These are phyloP conservation scores for Sapria himalayana DNA, from an alignment of 345 rosid genomes.

Conservation along the genomic window DNA sequence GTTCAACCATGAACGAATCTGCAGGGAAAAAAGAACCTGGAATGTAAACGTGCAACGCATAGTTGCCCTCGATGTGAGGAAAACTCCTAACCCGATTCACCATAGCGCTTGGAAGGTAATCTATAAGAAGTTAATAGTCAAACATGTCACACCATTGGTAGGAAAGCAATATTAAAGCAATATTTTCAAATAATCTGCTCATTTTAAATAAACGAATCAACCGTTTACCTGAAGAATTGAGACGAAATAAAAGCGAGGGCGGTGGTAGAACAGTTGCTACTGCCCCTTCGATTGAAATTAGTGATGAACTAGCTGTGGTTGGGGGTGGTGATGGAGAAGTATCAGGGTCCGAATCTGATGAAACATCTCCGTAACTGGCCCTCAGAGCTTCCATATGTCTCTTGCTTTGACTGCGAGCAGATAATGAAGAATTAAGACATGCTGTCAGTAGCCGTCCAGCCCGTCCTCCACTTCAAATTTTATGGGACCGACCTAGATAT, in stretches of 20 bases:
- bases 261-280: constrained; percentile 27
- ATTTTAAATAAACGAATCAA: background rate
- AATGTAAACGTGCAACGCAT: constrained; percentile 68
- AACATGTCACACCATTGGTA: constrained; percentile 11
- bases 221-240: constrained; percentile 25
- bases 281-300: constrained; percentile 2
- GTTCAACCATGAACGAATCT: too few relatives aligned
- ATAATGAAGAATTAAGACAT: background rate
- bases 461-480: background rate
- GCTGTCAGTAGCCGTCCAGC: background rate
- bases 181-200: too few relatives aligned
- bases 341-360: constrained; percentile 35
- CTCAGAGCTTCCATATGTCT: constrained; percentile 38
- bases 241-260: constrained; percentile 49
- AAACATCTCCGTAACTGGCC: constrained; percentile 40
- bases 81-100: constrained; percentile 53
- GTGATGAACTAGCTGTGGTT: background rate
- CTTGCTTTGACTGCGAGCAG: background rate
- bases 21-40: constrained; percentile 40
- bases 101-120: constrained; percentile 17
- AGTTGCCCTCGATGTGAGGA: constrained; percentile 76
- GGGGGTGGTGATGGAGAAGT: constrained; percentile 8
- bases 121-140: constrained; percentile 9
- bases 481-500: background rate
- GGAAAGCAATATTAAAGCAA: background rate